Base-by-base conservation (phyloP, 2,329 filamentous ascomycete species). In the Didymella pomorum region DNA sequence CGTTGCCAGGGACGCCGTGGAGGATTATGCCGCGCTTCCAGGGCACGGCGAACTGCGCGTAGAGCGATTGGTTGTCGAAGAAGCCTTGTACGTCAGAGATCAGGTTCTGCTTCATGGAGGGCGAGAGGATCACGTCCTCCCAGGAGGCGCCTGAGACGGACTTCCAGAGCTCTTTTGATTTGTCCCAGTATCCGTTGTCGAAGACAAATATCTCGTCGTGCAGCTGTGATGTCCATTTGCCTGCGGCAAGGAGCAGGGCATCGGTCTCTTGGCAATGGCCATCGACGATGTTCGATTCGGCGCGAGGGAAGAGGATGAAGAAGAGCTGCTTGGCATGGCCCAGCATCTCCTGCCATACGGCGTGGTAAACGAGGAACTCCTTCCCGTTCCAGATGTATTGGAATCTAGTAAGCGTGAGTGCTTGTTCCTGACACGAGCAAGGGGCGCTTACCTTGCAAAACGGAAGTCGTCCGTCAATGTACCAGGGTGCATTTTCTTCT, bases 181-280 rank as follows among this genome's bases (percentile, higher is more conserved):
- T 89, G 65, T 80, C 75, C 88, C 88, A 91, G 41, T 58, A 74
- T 0, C 86, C 85, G 20, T 82, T 71, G 64, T 90, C 87, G 63
- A 85, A 90, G 1, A 90, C 85, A 76, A 84, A 86, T 42, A 90
- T 82, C 74, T 89, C 86, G 5, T 84, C 76, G 66, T 88, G 86
- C 8, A 89, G 75, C 56, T 86, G 81, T 50, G 76, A 79, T 16
- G 76, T 77, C 84, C 85, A 89, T 31, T 77, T 76, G 0, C 84
- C 83, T 0, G 81, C 86, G 2, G 82, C 82, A 1, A 84, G 72
- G 12, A 89, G 67, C 11, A 90, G 77, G 0, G 76, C 78, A 52
- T 88, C 82, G 10, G 67, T 71, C 28, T 68, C 65, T 23, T 52
- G 28, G 48, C 70, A 70, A 47, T 73, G 69, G 3, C 66, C 67